Evolutionary conservation across 1,139 yeast species (phyloP), one percentile per base, ranked within the genome.

Genomic region (Chernovozyma sophiae-reginae): DNA sequence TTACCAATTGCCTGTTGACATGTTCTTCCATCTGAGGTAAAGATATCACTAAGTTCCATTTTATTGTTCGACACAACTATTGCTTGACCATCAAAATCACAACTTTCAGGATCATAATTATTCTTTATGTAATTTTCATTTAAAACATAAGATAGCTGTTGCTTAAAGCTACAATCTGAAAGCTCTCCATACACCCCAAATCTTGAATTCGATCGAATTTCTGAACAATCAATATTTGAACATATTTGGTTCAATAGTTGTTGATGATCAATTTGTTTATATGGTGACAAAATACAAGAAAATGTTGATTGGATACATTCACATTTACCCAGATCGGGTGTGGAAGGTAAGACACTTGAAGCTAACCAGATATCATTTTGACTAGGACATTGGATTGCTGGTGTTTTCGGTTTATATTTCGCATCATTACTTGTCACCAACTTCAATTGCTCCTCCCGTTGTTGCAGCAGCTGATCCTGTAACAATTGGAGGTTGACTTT

Each of bases 321-420:
- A 56, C 89, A 82, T 43, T 71, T 70, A 2, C 62, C 65, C 4
- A 56, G 45, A 45, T 77, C 70, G 7, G 89, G 89, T 0, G 74
- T 62, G 3, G 65, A 71, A 1, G 89, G 87, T 25, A 79, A 51
- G 1, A 43, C 45, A 10, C 51, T 48, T 8, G 74, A 61, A 1
- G 72, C 78, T 31, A 62, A 54, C 80, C 81, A 76, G 12, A 43
- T 35, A 4, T 40, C 42, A 27, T 45, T 45, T 23, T 36, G 39
- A 3, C 43, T 38, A 7, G 69, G 70, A 40, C 73, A 64, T 14
- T 25, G 15, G 11, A 34, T 20, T 11, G 25, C 11, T 20, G 23
- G 23, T 20, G 6, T 20, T 6, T 6, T 20, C 8, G 23, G 6
- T 28, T 23, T 10, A 10, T 18, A n/a, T 16, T 14, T 22, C 2